These are phyloP conservation scores for Gyrodon lividus DNA, from an alignment of 768 basidiomycete genomes.

Conservation along the genomic window DNA sequence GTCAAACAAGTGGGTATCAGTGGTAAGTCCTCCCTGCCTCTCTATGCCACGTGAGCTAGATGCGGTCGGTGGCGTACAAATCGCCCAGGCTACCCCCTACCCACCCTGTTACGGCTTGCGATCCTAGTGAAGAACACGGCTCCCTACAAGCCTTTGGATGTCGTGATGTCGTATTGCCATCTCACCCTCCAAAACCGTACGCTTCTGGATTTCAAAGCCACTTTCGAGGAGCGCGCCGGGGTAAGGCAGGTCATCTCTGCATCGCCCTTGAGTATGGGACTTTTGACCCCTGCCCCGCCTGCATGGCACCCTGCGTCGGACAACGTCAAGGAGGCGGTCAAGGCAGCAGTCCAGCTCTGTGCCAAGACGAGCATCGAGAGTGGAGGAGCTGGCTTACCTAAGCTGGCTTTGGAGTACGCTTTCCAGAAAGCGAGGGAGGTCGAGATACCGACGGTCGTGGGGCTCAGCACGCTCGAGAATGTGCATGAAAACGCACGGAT, in stretches of 20 bases:
- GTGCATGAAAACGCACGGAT: conserved; percentile 71
- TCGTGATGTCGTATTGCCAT: conserved; percentile 80
- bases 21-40: conserved; percentile 43
- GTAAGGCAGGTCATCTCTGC: conserved; percentile 72
- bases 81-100: conserved; percentile 69
- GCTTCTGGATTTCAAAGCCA: conserved; percentile 52
- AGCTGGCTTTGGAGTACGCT: conserved; percentile 74
- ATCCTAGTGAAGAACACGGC: conserved; percentile 66
- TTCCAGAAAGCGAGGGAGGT: conserved; percentile 46
- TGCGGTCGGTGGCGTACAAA: background rate
- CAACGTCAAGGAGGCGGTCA: conserved; percentile 43
- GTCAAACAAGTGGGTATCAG: conserved; percentile 77
- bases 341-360: conserved; percentile 33
- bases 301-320: conserved; percentile 77
- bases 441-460: conserved; percentile 65
- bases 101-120: conserved; percentile 80
- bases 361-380: conserved; percentile 40
- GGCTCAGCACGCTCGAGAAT: conserved; percentile 67
- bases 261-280: conserved; percentile 83
- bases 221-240: conserved; percentile 59
- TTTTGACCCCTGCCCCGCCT: conserved; percentile 59
- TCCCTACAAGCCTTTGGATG: conserved; percentile 72
- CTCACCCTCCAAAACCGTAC: conserved; percentile 72
- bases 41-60: background rate
- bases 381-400: conserved; percentile 36